A percentile compares a stretch with the other conserved stretches of the same genome.
Conservation (phyloP, 2,329 filamentous ascomycete genomes). For the Neoascochyta sp. region DNA sequence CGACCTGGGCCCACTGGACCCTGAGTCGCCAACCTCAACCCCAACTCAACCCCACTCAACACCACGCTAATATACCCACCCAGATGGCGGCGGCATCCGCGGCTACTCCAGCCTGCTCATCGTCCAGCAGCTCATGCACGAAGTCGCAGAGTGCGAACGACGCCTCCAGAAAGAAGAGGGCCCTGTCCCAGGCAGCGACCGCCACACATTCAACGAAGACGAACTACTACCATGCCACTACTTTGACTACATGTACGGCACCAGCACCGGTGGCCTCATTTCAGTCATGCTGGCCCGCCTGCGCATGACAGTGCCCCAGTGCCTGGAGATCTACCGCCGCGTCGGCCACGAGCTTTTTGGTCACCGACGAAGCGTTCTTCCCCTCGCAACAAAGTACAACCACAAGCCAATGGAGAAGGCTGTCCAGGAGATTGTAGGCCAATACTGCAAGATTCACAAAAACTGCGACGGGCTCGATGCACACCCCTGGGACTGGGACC, state of each 20-base stretch:
- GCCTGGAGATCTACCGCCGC: slow-evolving; percentile 45
- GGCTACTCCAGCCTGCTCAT: slow-evolving; percentile 52
- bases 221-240: slow-evolving; percentile 50
- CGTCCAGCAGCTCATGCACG: slow-evolving; percentile 48
- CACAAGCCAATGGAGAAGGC: slow-evolving; percentile 49
- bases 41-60: too few relatives aligned
- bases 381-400: slow-evolving; percentile 49
- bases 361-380: slow-evolving; percentile 42
- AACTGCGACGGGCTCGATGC: slow-evolving; percentile 44
- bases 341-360: slow-evolving; percentile 50
- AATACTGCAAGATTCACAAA: slow-evolving; percentile 44
- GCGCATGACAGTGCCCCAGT: slow-evolving; percentile 49
- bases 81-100: slow-evolving; percentile 50
- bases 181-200: slow-evolving; percentile 24
- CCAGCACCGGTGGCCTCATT: slow-evolving; percentile 51
- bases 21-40: too few relatives aligned
- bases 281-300: slow-evolving; percentile 49
- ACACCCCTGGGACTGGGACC: slow-evolving; percentile 41
- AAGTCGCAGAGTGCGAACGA: slow-evolving; percentile 45
- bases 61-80: too few relatives aligned
- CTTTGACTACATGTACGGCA: slow-evolving; percentile 54
- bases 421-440: slow-evolving; percentile 44
- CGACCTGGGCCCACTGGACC: too few relatives aligned
- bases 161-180: slow-evolving; percentile 44
- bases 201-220: slow-evolving; percentile 37